Evolutionary conservation across 2,329 filamentous ascomycete species (phyloP).

Genomic region (Cladorrhinum sp.): DNA sequence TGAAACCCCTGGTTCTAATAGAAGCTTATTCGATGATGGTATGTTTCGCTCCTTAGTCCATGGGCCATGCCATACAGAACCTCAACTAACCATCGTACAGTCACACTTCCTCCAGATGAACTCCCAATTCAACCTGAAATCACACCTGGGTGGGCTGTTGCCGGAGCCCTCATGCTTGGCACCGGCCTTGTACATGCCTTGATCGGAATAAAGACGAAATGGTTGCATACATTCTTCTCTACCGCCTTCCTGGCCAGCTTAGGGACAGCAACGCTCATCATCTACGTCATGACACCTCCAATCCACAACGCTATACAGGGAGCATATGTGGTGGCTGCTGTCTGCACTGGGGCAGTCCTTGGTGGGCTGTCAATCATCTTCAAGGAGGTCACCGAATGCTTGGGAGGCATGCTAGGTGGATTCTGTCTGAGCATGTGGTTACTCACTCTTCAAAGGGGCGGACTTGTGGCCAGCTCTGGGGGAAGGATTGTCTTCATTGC

Average conservation of each 20-base stretch:
- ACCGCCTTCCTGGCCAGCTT: slow-evolving; percentile 70
- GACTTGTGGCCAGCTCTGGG: slow-evolving; percentile 61
- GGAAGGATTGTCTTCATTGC: slow-evolving; percentile 74
- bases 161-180: slow-evolving; percentile 71
- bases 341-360: slow-evolving; percentile 69
- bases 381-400: slow-evolving; percentile 72
- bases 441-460: slow-evolving; percentile 71
- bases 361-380: slow-evolving; percentile 76
- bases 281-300: slow-evolving; percentile 83
- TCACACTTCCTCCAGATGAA: slow-evolving; percentile 45
- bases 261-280: slow-evolving; percentile 74
- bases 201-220: slow-evolving; percentile 78
- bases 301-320: slow-evolving; percentile 75
- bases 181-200: slow-evolving; percentile 69
- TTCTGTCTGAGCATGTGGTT: slow-evolving; percentile 92
- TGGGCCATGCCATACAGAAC: background rate
- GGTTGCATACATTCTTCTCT: slow-evolving; percentile 78
- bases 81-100: slow-evolving; percentile 30
- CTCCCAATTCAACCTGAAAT: slow-evolving; percentile 72
- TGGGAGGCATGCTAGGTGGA: slow-evolving; percentile 84
- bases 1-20: slow-evolving; percentile 18
- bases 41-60: slow-evolving; percentile 13
- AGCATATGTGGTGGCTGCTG: slow-evolving; percentile 76
- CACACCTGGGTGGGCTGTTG: slow-evolving; percentile 77
- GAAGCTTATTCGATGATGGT: slow-evolving; percentile 28